Base-by-base conservation (phyloP, 2,329 filamentous ascomycete species). In the Aspergillus chevalieri region DNA sequence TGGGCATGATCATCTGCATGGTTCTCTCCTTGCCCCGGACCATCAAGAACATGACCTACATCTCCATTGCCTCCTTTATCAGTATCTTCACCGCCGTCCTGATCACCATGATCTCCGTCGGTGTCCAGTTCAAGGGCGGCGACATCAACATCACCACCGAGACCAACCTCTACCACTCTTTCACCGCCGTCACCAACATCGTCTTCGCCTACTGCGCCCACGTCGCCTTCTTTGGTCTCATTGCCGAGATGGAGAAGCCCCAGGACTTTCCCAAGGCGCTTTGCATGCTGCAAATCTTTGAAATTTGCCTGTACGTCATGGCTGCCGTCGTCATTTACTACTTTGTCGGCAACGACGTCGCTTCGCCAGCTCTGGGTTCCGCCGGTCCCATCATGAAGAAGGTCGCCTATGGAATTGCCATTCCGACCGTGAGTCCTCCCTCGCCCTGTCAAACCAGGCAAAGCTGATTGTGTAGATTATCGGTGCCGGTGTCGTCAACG, bases 281-380 rank as follows among this genome's bases (percentile, higher is more conserved):
- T 50, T 74, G 76, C 59, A 64, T 83, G 48, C 75, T 85, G 19
- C 82, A 85, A 63, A 69, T 73, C 19, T 72, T 75, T 47, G 81
- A 84, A 53, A 81, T 80, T 0, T 61, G 69, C 21, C 74, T 87
- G 43, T 89, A 88, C 63, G 74, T 84, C 19, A 61, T 84, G 9
- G 83, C 83, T 0, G 84, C 83, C 9, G 77, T 80, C n/a, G 77
- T 88, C 42, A 82, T 87, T 58, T 89, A 89, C 67, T 75, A 80
- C 56, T 88, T 78, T 59, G 81, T 79, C 9, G 85, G 86, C 0
- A 69, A 74, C 1, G 66, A 73, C 6, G 84, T 88, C 2, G 74
- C 75, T 0, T 83, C 80, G 2, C 86, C 85, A 0, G 85, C 86
- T 0, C 74, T 89, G 1, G 80, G 81, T 22, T 85, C 83, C 0